Conservation (phyloP, 1,139 yeast genomes). For the Scheffersomyces quercinus region DNA sequence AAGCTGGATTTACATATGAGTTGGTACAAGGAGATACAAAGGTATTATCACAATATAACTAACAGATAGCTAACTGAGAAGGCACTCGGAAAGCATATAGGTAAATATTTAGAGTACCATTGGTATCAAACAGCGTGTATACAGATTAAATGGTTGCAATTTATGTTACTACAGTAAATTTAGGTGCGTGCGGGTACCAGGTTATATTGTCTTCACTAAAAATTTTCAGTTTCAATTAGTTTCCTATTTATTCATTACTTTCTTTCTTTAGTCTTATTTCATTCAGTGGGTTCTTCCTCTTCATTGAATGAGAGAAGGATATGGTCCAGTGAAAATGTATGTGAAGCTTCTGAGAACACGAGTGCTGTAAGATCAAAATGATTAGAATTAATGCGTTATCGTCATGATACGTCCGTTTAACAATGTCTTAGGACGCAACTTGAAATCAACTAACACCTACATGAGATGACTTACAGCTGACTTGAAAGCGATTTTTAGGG, state of each 20-base stretch:
- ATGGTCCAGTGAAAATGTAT: too few species aligned
- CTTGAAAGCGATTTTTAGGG: too few species aligned
- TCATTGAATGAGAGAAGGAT: too few species aligned
- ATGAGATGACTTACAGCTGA: slow-evolving; percentile 22
- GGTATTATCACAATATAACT: slow-evolving; percentile 5
- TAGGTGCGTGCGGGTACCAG: too few species aligned
- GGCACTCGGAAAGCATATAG: too few species aligned
- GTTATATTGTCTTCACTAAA: too few species aligned
- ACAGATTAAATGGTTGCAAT: too few species aligned
- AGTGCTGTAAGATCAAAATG: slow-evolving; percentile 8
- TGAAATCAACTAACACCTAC: slow-evolving; percentile 47
- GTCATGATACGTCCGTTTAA: slow-evolving; percentile 39
- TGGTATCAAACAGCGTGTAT: too few species aligned
- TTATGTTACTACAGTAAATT: too few species aligned
- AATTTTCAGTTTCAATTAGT: too few species aligned
- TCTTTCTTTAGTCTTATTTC: neutral
- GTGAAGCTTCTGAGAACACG: neutral
- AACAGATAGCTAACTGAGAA: neutral
- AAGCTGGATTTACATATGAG: slow-evolving; percentile 10
- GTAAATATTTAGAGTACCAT: too few species aligned
- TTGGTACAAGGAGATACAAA: slow-evolving; percentile 12
- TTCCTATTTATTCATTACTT: neutral
- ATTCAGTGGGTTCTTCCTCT: too few species aligned
- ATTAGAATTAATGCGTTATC: slow-evolving; percentile 39
- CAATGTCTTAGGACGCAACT: slow-evolving; percentile 32